Conservation (phyloP, 257 asterid species). For the Solanum acaule region DNA sequence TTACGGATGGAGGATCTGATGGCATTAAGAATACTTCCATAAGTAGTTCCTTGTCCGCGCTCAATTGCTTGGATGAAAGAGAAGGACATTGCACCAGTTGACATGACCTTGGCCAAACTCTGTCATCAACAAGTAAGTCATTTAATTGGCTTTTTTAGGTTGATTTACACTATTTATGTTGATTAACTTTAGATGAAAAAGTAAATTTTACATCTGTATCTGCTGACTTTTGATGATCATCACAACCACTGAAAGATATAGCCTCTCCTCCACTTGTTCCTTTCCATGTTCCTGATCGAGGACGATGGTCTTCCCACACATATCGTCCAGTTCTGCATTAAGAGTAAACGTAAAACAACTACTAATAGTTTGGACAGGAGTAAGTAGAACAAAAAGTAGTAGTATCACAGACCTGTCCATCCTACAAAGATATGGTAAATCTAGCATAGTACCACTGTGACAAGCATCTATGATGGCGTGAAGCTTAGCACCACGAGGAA, state of each 20-base stretch:
- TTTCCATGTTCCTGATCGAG: conserved; percentile 80
- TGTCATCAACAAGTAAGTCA: conserved; percentile 7
- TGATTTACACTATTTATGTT: background rate
- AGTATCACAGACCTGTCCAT: conserved; percentile 64
- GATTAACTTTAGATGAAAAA: background rate
- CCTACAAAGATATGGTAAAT: conserved; percentile 72
- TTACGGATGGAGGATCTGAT: conserved; percentile 68
- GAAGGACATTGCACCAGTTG: conserved; percentile 94
- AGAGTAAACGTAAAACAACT: background rate
- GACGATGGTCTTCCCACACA: conserved; percentile 94
- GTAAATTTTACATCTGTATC: conserved; percentile 57
- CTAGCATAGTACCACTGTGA: conserved; percentile 91
- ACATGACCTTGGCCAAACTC: conserved; percentile 78
- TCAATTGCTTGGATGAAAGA: conserved; percentile 90
- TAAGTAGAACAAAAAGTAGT: background rate
- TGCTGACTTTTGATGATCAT: conserved; percentile 84
- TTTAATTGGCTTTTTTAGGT: background rate
- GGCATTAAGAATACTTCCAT: conserved; percentile 66
- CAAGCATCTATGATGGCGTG: conserved; percentile 92
- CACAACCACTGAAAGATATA: conserved; percentile 91
- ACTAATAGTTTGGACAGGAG: background rate
- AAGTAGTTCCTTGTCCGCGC: conserved; percentile 60
- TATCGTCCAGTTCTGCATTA: conserved; percentile 54
- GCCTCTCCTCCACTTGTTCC: conserved; percentile 98
- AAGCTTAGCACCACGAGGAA: conserved; percentile 80